Percentiles rank a stretch among this genome's conserved stretches.
These are phyloP conservation scores for Aspergillus aculeatinus DNA, from an alignment of 2,329 filamentous ascomycete species.

Conservation along the genomic window DNA sequence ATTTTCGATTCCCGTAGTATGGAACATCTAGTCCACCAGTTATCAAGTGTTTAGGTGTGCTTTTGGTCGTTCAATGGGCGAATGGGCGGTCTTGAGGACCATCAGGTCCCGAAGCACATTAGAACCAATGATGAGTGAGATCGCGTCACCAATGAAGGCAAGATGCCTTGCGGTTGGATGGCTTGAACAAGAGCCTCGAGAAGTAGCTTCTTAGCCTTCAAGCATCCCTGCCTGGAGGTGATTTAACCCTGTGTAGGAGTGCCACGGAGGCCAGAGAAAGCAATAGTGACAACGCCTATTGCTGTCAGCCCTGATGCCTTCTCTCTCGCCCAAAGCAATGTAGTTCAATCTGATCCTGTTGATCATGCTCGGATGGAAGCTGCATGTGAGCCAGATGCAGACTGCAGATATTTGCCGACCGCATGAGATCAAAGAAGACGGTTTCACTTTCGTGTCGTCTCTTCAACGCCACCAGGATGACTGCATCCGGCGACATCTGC, in stretches of 20 bases:
- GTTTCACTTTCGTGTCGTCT: constrained; percentile 65
- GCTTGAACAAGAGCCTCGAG: no score
- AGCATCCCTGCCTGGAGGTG: no score
- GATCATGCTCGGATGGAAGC: constrained; percentile 39
- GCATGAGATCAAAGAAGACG: constrained; percentile 64
- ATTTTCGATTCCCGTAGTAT: no score
- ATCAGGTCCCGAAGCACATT: no score
- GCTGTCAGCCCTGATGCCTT: background rate
- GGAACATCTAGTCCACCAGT: no score
- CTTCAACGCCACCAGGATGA: constrained; percentile 64
- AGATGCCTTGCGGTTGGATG: no score
- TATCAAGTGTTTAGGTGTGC: no score
- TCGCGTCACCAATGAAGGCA: no score
- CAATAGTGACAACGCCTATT: background rate
- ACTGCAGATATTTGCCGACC: constrained; percentile 35
- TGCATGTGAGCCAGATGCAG: constrained; percentile 33
- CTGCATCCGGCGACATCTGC: constrained; percentile 48
- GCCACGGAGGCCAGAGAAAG: background rate
- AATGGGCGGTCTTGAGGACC: no score
- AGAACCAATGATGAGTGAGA: no score
- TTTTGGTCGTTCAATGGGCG: background rate
- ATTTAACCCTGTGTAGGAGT: no score
- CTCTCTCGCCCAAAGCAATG: constrained; percentile 32
- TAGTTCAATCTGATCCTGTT: constrained; percentile 40
- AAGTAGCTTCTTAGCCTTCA: no score